phyloP scores from a whole-genome alignment of 192 early-diverging fungal genomes.

The Coemansia sp. region DNA sequence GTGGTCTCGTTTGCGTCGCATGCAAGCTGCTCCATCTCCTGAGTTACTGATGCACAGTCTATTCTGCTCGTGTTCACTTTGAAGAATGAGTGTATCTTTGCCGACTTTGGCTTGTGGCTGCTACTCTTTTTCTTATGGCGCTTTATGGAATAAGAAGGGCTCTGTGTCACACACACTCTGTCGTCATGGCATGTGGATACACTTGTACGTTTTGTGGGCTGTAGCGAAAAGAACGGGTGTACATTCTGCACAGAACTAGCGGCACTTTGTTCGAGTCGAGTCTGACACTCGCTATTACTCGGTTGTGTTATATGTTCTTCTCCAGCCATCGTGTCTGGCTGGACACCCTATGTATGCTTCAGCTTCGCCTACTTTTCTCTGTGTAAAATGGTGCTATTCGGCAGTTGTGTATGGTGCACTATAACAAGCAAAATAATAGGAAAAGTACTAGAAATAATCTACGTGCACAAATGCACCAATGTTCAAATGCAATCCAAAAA shows the following conservation, averaged over 20 bases:
- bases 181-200: not conserved
- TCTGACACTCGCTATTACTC: not conserved
- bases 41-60: not conserved
- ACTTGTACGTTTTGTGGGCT: conserved; percentile 25
- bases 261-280: not conserved
- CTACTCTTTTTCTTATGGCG: conserved; percentile 28
- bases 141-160: conserved; percentile 15
- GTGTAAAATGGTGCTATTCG: not conserved
- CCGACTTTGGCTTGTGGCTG: conserved; percentile 3
- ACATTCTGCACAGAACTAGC: not conserved
- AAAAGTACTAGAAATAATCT: too few species aligned
- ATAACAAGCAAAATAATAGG: too few species aligned
- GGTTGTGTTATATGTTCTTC: not conserved
- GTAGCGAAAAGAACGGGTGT: conserved; percentile 44
- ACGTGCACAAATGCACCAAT: too few species aligned
- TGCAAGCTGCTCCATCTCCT: not conserved
- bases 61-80: conserved; percentile 6
- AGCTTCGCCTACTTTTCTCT: not conserved
- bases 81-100: conserved; percentile 49
- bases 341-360: not conserved
- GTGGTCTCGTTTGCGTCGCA: not conserved
- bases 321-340: not conserved
- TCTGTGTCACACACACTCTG: not conserved
- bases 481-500: too few species aligned
- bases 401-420: too few species aligned